These are phyloP conservation scores for Annulohypoxylon stygium DNA, from an alignment of 495 filamentous ascomycete species.

Conservation along the genomic window DNA sequence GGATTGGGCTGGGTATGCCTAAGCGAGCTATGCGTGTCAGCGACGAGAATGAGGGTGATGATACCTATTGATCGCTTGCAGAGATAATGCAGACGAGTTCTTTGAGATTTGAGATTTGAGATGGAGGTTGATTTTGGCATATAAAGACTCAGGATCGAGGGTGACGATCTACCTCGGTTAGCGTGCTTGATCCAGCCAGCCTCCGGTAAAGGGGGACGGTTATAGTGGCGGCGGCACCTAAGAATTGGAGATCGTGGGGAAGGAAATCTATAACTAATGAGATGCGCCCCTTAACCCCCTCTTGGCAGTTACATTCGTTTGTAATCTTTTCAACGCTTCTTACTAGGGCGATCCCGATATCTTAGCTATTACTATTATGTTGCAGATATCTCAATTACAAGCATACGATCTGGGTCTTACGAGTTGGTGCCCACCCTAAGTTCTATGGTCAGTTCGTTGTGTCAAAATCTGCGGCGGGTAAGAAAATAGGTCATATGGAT, in stretches of 20 bases:
- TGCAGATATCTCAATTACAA: background rate
- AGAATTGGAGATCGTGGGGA: conserved; percentile 23
- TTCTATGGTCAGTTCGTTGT: background rate
- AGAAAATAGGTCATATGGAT: background rate
- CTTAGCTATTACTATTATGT: background rate
- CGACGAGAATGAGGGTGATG: background rate
- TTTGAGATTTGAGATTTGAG: background rate
- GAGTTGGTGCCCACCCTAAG: background rate
- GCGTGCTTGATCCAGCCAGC: background rate
- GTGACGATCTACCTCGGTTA: background rate
- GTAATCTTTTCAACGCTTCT: background rate
- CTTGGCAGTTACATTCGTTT: conserved; percentile 18
- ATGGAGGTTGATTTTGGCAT: background rate
- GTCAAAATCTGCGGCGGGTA: background rate
- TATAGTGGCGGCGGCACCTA: conserved; percentile 2
- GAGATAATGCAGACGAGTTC: background rate
- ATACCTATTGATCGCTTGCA: background rate
- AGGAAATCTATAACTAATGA: conserved; percentile 15
- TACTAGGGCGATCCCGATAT: background rate
- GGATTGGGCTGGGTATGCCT: background rate
- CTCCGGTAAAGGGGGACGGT: background rate
- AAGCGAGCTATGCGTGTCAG: background rate
- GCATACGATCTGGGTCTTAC: background rate
- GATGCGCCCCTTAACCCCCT: background rate
- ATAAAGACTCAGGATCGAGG: background rate